Base-by-base conservation (phyloP, 352 stramenopile genomes). In the Halophytophthora batemanensis region DNA sequence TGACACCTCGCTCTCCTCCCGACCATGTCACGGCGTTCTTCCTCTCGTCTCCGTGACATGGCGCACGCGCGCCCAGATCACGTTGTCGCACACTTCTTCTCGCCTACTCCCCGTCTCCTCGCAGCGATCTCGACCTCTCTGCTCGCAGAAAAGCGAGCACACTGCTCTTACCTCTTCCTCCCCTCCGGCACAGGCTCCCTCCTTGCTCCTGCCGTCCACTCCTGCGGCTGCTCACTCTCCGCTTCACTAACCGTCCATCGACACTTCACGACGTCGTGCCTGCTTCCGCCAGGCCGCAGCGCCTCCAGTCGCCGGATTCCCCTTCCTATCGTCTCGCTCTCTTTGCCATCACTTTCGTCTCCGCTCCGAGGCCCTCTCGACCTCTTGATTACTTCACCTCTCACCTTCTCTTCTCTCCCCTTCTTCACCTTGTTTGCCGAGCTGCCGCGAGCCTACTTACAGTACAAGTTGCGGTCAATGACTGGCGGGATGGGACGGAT, bases 401-500 rank as follows among this genome's bases (percentile, higher is more conserved):
- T 15, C 18, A 12, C 10, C 40, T 35, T 8, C 15, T 40, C 36
- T 56, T 21, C 22, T 53, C 51, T 18, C 46, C 25, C 42, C 25
- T 45, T 18, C 10, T 37, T 39, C 17, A 56, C 21, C 48, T 36
- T 37, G 41, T 15, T 36, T 5, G 14, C 53, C 22, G 31, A 12
- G 10, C 17, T 7, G 17, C 35, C 15, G 13, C n/a, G n/a, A n/a
- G n/a, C 50, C 58, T 93, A 94, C 69, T 94, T 94, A 67, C 96
- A 98, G 74, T 99, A 99, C 31, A 99, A 63, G 73, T 98, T 98
- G 43, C 96, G 90, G 72, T 99, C 97, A 72, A 99, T 99, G 28
- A 96, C 82, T 15, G 94, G 85, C 44, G 97, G 97, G 60, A 99
- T 99, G 10, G 97, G 96, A 48, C 97, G 84, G 65, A 99, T 99